A percentile compares a stretch with the other conserved stretches of the same genome.
Conservation (phyloP, 352 stramenopile species). For the Phytopythium boreale region DNA sequence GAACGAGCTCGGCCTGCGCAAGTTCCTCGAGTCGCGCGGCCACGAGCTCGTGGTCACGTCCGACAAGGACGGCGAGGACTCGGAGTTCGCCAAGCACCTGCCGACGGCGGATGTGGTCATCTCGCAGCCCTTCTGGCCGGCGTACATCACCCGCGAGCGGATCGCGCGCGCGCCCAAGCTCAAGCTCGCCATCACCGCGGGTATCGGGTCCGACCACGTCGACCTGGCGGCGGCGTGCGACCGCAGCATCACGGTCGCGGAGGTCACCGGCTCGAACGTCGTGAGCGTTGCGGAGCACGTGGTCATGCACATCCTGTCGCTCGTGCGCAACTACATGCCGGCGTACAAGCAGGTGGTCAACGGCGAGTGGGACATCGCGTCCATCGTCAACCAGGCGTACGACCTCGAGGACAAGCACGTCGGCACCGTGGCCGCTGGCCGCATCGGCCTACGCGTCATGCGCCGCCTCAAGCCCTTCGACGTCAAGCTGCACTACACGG, state of each 20-base stretch:
- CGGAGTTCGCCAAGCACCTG: conserved; percentile 35
- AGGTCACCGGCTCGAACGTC: conserved; percentile 43
- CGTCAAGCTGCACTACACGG: conserved; percentile 46
- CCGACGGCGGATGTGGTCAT: conserved; percentile 41
- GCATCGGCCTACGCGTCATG: conserved; percentile 36
- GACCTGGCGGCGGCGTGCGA: conserved; percentile 38
- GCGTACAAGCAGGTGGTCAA: conserved; percentile 37
- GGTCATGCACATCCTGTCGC: conserved; percentile 42
- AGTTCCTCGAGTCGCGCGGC: conserved; percentile 40
- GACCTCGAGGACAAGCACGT: conserved; percentile 45
- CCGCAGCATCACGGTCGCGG: conserved; percentile 35
- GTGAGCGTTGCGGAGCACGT: conserved; percentile 45
- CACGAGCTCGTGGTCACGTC: conserved; percentile 38
- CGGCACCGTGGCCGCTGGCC: conserved; percentile 31
- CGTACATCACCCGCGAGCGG: conserved; percentile 42
- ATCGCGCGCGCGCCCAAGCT: conserved; percentile 42
- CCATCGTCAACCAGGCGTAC: conserved; percentile 28
- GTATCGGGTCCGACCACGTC: conserved; percentile 43
- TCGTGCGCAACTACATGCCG: conserved; percentile 49
- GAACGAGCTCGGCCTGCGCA: conserved; percentile 36
- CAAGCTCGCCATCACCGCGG: conserved; percentile 38
- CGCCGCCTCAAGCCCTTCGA: conserved; percentile 40
- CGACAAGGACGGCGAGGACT: conserved; percentile 45
- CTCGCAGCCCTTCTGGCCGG: conserved; percentile 48
- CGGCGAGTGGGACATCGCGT: conserved; percentile 40